Evolutionary conservation across 1,284 basidiomycete species (phyloP), one percentile per base, ranked within the genome.

Genomic region (Dichomitus squalens): DNA sequence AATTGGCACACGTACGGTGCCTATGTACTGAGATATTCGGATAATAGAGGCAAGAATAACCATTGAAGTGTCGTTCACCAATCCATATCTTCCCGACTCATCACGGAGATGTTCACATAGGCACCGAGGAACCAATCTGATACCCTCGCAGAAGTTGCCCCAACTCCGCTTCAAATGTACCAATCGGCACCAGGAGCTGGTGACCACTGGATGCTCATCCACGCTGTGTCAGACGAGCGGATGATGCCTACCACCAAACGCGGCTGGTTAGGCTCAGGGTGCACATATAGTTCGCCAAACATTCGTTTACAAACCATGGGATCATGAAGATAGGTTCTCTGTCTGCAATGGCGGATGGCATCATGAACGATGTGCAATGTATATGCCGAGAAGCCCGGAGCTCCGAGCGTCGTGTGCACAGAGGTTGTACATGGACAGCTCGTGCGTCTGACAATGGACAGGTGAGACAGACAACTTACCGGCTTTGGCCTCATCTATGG

Each of bases 401-500:
- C 36, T 7, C 20, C n/a, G 25, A 36, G 46, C 29, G 21, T n/a
- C 39, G 25, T 34, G 18, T 39, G 36, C 46, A 36, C 49, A 33
- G 44, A 29, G 21, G 23, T 12, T 11, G 16, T 18, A 4, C 29
- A 43, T 29, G 41, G 25, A 43, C 25, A n/a, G n/a, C 41, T 25
- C 25, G 14, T 16, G 41, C 29, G 27, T 20, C 8, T 6, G 44
- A 39, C 36, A 33, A 33, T 14, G 34, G 43, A 23, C 31, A 52
- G 41, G 47, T 31, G 25, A 25, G 47, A 66, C 77, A 58, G 4
- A 20, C 3, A 3, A 43, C 50, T 41, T 49, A 90, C 90, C 88
- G 71, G 84, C 80, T 68, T 84, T 86, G 0, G 90, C 90, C 43
- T 82, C 78, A 49, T 85, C 83, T 53, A 91, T 89, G 2, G 86